Evolutionary conservation across 2,329 filamentous ascomycete species (phyloP), one percentile per base, ranked within the genome.

Genomic region (Paecilomyces variotii): DNA sequence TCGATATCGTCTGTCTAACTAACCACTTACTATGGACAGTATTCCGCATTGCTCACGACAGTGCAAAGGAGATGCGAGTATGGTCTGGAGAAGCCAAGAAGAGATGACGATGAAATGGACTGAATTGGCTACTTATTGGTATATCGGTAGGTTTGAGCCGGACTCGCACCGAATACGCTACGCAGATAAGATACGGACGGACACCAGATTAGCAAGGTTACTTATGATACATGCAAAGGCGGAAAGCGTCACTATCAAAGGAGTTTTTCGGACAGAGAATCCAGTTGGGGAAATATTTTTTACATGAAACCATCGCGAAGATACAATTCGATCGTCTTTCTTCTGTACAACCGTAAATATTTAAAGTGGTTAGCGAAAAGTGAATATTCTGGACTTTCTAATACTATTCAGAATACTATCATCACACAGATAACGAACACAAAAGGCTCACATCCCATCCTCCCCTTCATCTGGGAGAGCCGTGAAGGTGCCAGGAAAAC

Each of bases 21-120:
- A 28, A 35, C 61, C 19, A 62, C 60, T 71, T 60, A 71, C 56
- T 24, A 7, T 30, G 11, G 25, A 19, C 66, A 80, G 78, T 93
- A 63, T 93, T 93, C 69, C 82, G 87, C 53, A 84, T 84, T 60
- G 86, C 87, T 0, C 89, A 92, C 70, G 88, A 91, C 63, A 87
- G 88, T 14, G 82, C 86, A 1, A 91, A 88, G 72, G 79, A 82
- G 6, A 82, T 84, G 32, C 87, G 86, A 64, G 82, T 85, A 62
- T 92, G 88, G 87, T 83, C 87, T 66, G 86, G 87, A 32, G 82
- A 82, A 63, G 81, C 80, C 12, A 84, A 82, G 68, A 81, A 76
- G 63, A 70, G 70, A 65, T 72, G 61, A 69, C 60, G 50, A 56
- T 39, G 26, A 19, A 19, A 19, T 19, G 19, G 19, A 19, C 19